A percentile compares a stretch with the other conserved stretches of the same genome.
Conservation (phyloP, 768 basidiomycete species). For the Pholiota microspora region DNA sequence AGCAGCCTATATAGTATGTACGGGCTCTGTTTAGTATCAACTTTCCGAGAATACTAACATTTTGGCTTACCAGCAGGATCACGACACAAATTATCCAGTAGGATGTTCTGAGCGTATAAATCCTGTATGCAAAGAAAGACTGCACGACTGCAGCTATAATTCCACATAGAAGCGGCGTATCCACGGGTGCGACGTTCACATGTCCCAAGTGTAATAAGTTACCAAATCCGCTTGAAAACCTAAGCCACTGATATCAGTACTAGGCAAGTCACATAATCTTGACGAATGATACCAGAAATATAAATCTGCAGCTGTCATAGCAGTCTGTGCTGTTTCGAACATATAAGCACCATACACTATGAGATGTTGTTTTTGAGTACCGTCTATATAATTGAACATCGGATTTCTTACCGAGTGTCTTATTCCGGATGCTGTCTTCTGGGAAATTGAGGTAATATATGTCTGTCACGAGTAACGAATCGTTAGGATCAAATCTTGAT, state of each 20-base stretch:
- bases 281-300: conserved; percentile 3
- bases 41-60: too few species aligned
- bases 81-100: conserved; percentile 5
- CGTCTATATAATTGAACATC: background rate
- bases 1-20: conserved; percentile 10
- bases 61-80: conserved; percentile 6
- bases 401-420: background rate
- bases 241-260: background rate
- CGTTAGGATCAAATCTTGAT: background rate
- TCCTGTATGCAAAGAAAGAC: conserved; percentile 20
- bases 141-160: conserved; percentile 21
- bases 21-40: too few species aligned
- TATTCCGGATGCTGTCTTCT: conserved; percentile 9
- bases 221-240: conserved; percentile 9
- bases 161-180: conserved; percentile 15
- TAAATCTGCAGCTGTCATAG: conserved; percentile 10
- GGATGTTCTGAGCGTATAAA: conserved; percentile 11
- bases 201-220: conserved; percentile 5
- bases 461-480: background rate
- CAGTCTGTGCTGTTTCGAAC: conserved; percentile 5
- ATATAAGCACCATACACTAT: conserved; percentile 6
- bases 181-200: conserved; percentile 4
- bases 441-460: conserved; percentile 11
- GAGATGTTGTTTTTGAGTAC: background rate
- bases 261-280: too few species aligned